These are phyloP conservation scores for Brassica carinata DNA, from an alignment of 345 rosid species.

Conservation along the genomic window DNA sequence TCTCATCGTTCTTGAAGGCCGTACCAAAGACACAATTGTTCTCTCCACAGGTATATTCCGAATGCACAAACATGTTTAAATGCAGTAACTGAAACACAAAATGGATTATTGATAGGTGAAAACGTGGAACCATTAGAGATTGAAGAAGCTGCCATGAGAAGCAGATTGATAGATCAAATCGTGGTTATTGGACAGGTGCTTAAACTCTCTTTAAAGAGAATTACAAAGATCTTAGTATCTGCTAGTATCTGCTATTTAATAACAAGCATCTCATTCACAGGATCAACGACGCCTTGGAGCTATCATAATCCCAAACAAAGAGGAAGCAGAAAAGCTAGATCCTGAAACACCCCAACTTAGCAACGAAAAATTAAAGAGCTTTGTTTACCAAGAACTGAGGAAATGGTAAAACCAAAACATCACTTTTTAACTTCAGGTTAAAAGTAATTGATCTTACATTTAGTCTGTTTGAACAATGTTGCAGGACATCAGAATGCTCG, in stretches of 20 bases:
- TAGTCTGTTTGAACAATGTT: conserved; percentile 15
- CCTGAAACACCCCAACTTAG: conserved; percentile 50
- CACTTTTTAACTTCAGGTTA: neutral
- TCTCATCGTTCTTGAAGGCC: conserved; percentile 86
- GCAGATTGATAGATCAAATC: conserved; percentile 75
- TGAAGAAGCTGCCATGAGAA: conserved; percentile 89
- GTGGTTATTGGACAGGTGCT: conserved; percentile 87
- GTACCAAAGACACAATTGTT: conserved; percentile 96
- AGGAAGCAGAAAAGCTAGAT: conserved; percentile 63
- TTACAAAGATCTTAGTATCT: neutral
- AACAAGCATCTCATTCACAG: conserved; percentile 37
- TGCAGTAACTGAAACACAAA: neutral
- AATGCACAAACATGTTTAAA: conserved; percentile 17
- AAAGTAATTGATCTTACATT: neutral
- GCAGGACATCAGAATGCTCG: conserved; percentile 74
- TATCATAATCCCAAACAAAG: conserved; percentile 80
- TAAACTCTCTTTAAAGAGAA: neutral
- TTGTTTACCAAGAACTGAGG: conserved; percentile 58
- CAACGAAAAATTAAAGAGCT: conserved; percentile 50
- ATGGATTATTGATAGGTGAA: conserved; percentile 57
- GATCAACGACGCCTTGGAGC: conserved; percentile 92
- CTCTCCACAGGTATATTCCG: conserved; percentile 77
- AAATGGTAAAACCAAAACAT: conserved; percentile 53
- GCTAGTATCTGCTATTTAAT: neutral
- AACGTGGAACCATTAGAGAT: conserved; percentile 86